A percentile compares a stretch with the other conserved stretches of the same genome.
These are phyloP conservation scores for Suillus plorans DNA, from an alignment of 768 basidiomycete species.

Conservation along the genomic window DNA sequence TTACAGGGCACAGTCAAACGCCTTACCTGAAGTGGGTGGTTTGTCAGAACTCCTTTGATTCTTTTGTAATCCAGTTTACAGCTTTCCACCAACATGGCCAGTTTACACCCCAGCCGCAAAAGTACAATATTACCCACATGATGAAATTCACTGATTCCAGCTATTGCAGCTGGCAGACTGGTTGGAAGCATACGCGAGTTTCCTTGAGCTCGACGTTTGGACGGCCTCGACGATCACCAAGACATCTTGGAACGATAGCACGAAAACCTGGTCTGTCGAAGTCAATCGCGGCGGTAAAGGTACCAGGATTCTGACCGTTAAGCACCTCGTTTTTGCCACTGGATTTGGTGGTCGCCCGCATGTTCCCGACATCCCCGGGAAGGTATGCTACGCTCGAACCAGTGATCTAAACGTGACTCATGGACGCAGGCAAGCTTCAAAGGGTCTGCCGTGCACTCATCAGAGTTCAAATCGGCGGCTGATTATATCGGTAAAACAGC, in stretches of 20 bases:
- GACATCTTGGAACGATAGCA: conserved; percentile 36
- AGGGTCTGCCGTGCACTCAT: conserved; percentile 55
- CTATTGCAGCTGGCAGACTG: conserved; percentile 54
- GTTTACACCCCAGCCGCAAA: conserved; percentile 51
- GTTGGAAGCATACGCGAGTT: conserved; percentile 60
- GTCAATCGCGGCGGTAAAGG: conserved; percentile 35
- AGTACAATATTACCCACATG: conserved; percentile 20
- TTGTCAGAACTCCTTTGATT: not conserved
- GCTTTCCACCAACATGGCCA: conserved; percentile 58
- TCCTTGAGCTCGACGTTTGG: conserved; percentile 66
- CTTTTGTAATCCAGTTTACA: conserved; percentile 14
- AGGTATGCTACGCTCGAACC: not conserved
- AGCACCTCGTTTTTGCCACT: conserved; percentile 57
- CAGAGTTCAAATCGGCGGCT: conserved; percentile 44
- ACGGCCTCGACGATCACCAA: conserved; percentile 44
- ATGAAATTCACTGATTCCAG: not conserved
- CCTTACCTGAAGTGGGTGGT: conserved; percentile 50
- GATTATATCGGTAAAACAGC: conserved; percentile 62
- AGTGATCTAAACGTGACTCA: not conserved
- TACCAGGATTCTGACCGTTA: conserved; percentile 37
- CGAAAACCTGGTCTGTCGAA: conserved; percentile 46
- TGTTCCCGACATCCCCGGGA: conserved; percentile 39
- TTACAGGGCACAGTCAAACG: conserved; percentile 50
- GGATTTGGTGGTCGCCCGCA: conserved; percentile 48
- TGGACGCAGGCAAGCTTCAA: conserved; percentile 45